Evolutionary conservation across 306 rosid species (phyloP).

Genomic region (Cyclanthera cordifolia): DNA sequence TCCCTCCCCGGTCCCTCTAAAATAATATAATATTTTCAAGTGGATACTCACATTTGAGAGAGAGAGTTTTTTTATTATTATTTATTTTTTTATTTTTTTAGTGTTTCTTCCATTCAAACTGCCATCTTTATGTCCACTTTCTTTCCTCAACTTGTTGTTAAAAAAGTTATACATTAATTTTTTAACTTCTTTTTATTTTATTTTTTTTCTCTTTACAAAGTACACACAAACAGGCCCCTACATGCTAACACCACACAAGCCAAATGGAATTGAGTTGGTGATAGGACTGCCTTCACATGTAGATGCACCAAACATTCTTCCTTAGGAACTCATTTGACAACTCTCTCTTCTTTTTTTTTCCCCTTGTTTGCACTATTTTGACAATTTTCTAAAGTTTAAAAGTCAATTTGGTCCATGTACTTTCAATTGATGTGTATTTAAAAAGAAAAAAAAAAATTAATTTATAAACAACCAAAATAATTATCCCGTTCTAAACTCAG

Average conservation of each 20-base stretch:
- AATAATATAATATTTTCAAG: neutral
- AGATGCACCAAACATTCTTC: constrained; percentile 10
- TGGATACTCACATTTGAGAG: neutral
- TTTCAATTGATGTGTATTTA: no score
- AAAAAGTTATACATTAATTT: neutral
- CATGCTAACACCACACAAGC: constrained; percentile 8
- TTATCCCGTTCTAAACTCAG: no score
- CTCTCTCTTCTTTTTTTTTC: no score
- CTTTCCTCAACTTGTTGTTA: neutral
- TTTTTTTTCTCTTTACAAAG: neutral
- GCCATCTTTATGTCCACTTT: constrained; percentile 20
- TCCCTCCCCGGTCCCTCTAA: no score
- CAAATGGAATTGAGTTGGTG: neutral
- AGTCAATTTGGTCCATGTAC: no score
- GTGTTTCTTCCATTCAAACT: constrained; percentile 22
- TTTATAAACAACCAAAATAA: no score
- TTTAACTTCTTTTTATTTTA: neutral
- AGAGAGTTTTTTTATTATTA: no score
- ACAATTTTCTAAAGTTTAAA: no score
- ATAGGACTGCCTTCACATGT: neutral
- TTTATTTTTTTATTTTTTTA: neutral
- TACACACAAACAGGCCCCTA: constrained; percentile 22
- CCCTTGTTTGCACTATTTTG: no score
- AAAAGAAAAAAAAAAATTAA: no score
- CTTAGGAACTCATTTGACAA: neutral